Conservation (phyloP, 192 early-diverging fungal genomes). For the Coemansia sp. region DNA sequence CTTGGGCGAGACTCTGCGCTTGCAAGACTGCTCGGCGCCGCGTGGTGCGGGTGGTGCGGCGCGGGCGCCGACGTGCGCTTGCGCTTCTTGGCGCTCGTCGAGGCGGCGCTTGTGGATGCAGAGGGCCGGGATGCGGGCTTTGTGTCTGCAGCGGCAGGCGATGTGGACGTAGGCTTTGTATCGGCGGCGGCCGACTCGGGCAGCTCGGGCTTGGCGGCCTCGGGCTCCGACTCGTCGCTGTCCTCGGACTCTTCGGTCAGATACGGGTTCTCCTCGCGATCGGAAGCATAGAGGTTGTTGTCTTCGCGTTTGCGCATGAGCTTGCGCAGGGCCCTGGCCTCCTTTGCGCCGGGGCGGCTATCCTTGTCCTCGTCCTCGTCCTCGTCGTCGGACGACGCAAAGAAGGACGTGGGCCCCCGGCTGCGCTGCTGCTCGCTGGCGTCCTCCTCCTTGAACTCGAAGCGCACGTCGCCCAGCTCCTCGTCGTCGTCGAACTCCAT, state of each 20-base stretch:
- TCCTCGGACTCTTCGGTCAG: slow-evolving; percentile 41
- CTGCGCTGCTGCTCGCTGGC: slow-evolving; percentile 54
- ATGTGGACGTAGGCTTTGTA: too few species aligned
- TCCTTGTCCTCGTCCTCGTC: slow-evolving; percentile 28
- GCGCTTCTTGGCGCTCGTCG: slow-evolving; percentile 47
- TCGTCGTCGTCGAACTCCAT: slow-evolving; percentile 82
- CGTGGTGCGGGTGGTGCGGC: neutral
- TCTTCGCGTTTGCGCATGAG: slow-evolving; percentile 62
- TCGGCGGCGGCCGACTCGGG: too few species aligned
- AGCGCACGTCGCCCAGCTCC: slow-evolving; percentile 63
- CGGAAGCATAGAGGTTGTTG: slow-evolving; percentile 40
- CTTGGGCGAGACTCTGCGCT: too few species aligned
- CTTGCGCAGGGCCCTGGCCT: slow-evolving; percentile 59
- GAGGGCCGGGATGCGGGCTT: neutral
- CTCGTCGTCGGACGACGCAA: slow-evolving; percentile 21
- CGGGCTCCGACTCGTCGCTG: slow-evolving; percentile 28
- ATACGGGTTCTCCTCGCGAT: slow-evolving; percentile 42
- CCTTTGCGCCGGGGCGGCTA: too few species aligned
- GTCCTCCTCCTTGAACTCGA: slow-evolving; percentile 68
- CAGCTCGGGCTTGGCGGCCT: neutral
- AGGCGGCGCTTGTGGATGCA: neutral
- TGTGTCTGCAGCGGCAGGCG: too few species aligned
- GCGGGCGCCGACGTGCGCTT: slow-evolving; percentile 33
- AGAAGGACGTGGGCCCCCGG: slow-evolving; percentile 4
- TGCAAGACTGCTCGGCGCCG: too few species aligned